Evolutionary conservation across 441 rosid species (phyloP).

Genomic region (Brassica hybrid): DNA sequence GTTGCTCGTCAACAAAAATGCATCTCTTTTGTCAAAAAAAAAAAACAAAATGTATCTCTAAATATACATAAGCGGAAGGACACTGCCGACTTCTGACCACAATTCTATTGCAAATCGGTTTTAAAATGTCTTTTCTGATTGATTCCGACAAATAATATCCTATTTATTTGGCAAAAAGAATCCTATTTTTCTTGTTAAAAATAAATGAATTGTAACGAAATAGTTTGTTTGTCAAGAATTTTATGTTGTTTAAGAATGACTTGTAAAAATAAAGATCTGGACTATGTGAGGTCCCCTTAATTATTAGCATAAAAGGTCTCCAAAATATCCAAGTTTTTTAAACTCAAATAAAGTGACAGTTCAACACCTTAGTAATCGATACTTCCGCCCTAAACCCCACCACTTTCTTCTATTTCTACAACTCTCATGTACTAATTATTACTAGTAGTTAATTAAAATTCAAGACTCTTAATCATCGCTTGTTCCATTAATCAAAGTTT

Average conservation of each 20-base stretch:
- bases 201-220: background rate
- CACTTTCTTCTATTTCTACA: slow-evolving; percentile 26
- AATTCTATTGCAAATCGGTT: background rate
- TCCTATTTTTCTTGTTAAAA: background rate
- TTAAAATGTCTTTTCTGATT: background rate
- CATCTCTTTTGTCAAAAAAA: too few relatives aligned
- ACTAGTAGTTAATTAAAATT: slow-evolving; percentile 7
- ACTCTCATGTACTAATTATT: slow-evolving; percentile 17
- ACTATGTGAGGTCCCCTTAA: too few relatives aligned
- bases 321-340: background rate
- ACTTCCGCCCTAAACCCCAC: slow-evolving; percentile 33
- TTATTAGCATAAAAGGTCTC: background rate
- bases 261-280: too few relatives aligned
- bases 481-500: slow-evolving; percentile 30
- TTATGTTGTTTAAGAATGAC: too few relatives aligned
- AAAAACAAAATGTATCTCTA: background rate
- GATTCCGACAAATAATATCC: background rate
- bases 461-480: slow-evolving; percentile 32
- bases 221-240: background rate
- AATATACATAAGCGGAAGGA: background rate
- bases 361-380: slow-evolving; percentile 31
- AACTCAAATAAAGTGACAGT: slow-evolving; percentile 30
- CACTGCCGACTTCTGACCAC: background rate
- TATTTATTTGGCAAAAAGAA: background rate
- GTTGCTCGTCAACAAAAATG: background rate